phyloP scores from a whole-genome alignment of 2,329 filamentous ascomycete genomes.

The Alternaria conjuncta region DNA sequence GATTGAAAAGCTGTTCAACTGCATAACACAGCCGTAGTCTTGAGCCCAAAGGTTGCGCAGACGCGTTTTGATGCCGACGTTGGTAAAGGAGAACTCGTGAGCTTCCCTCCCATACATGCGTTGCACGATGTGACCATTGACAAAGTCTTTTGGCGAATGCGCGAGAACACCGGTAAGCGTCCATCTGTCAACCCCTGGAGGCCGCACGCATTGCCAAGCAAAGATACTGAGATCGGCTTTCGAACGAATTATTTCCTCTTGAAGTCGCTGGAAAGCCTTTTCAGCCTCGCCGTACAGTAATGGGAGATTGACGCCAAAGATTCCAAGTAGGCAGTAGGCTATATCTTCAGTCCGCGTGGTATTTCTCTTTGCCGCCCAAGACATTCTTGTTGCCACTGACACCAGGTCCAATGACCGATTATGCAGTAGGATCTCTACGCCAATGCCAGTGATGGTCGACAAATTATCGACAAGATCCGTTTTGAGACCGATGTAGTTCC shows the following conservation, averaged over 20 bases:
- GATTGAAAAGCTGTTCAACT: neutral
- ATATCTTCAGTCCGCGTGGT: neutral
- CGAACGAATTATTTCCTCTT: conserved; percentile 2
- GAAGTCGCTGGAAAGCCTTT: neutral
- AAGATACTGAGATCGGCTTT: neutral
- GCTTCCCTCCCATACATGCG: neutral
- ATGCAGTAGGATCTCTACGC: neutral
- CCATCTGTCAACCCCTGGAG: neutral
- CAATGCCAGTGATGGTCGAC: neutral
- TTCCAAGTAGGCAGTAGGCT: neutral
- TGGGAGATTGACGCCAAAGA: neutral
- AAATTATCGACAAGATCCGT: neutral
- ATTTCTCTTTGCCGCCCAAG: neutral
- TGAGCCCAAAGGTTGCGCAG: neutral
- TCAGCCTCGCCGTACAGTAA: neutral
- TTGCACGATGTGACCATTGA: neutral
- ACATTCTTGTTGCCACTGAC: conserved; percentile 1
- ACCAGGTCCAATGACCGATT: neutral
- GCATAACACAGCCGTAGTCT: neutral
- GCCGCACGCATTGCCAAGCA: neutral
- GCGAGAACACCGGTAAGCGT: neutral
- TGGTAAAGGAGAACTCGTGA: neutral
- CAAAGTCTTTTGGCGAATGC: neutral
- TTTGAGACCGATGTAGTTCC: neutral
- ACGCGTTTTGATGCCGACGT: neutral